Conservation (phyloP, 208 protist genomes). For the Crithidia sp. region DNA sequence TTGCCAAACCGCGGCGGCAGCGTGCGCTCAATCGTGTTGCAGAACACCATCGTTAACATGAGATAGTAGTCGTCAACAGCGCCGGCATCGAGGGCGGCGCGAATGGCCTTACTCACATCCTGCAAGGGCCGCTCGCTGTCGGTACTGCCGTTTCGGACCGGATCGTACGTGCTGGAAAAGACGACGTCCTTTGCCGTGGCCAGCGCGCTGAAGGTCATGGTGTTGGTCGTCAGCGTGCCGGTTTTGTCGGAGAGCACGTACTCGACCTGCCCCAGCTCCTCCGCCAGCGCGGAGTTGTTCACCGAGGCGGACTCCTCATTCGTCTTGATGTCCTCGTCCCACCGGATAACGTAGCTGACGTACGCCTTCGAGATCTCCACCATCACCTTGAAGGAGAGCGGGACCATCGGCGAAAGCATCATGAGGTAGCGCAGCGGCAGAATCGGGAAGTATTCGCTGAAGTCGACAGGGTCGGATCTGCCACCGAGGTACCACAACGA, state of each 20-base stretch:
- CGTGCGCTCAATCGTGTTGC: slow-evolving; percentile 68
- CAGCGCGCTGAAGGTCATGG: slow-evolving; percentile 72
- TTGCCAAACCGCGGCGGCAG: slow-evolving; percentile 15
- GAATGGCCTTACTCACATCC: slow-evolving; percentile 9
- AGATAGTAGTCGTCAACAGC: slow-evolving; percentile 36
- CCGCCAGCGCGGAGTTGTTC: slow-evolving; percentile 88
- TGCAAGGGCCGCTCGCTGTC: slow-evolving; percentile 12
- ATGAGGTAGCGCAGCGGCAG: slow-evolving; percentile 91
- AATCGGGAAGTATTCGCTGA: slow-evolving; percentile 67
- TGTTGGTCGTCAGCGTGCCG: slow-evolving; percentile 93
- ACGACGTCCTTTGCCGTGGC: slow-evolving; percentile 40
- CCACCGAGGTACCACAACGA: slow-evolving; percentile 72
- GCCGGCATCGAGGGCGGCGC: neutral
- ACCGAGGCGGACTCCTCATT: slow-evolving; percentile 46
- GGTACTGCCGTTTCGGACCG: neutral
- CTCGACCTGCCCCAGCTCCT: slow-evolving; percentile 94
- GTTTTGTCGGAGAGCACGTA: slow-evolving; percentile 95
- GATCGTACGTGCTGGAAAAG: slow-evolving; percentile 30
- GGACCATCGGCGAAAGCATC: slow-evolving; percentile 94
- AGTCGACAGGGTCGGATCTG: slow-evolving; percentile 14
- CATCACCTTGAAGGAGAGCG: slow-evolving; percentile 96
- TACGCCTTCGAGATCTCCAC: slow-evolving; percentile 92
- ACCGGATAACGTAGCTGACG: slow-evolving; percentile 84
- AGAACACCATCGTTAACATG: slow-evolving; percentile 62
- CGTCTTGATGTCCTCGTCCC: slow-evolving; percentile 86